Evolutionary conservation across 1,139 yeast genomes (phyloP).

Genomic region (Starmera stellimalicola): DNA sequence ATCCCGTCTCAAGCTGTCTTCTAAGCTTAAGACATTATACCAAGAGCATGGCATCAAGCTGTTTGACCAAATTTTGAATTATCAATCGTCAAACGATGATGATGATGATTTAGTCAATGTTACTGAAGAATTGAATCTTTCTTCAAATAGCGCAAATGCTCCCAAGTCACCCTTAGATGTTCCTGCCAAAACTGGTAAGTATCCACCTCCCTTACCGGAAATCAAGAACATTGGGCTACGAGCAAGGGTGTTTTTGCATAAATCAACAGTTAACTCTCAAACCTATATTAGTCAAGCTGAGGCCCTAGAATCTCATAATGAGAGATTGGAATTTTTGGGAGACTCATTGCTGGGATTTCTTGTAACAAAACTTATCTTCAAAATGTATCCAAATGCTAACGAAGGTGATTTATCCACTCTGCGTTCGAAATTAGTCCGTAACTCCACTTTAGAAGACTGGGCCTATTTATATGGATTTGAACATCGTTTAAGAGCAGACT

Average conservation of each 20-base stretch:
- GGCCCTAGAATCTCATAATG: slow-evolving; percentile 46
- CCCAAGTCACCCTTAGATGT: slow-evolving; percentile 7
- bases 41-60: slow-evolving; percentile 35
- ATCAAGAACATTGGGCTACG: slow-evolving; percentile 51
- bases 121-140: slow-evolving; percentile 2
- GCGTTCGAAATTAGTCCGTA: slow-evolving; percentile 66
- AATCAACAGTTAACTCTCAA: slow-evolving; percentile 57
- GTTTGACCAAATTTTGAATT: slow-evolving; percentile 33
- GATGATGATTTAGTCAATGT: slow-evolving; percentile 11
- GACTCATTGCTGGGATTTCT: slow-evolving; percentile 77
- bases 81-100: slow-evolving; percentile 16
- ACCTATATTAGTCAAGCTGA: slow-evolving; percentile 23
- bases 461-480: slow-evolving; percentile 65
- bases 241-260: slow-evolving; percentile 74
- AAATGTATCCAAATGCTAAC: slow-evolving; percentile 54
- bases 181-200: slow-evolving; percentile 8
- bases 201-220: slow-evolving; percentile 63
- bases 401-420: slow-evolving; percentile 79
- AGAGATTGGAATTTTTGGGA: slow-evolving; percentile 87
- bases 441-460: slow-evolving; percentile 64
- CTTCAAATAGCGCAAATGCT: slow-evolving; percentile 4
- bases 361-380: slow-evolving; percentile 59
- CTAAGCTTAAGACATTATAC: slow-evolving; percentile 47
- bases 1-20: slow-evolving; percentile 50
- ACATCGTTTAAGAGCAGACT: slow-evolving; percentile 39